Percentiles rank a stretch among this genome's conserved stretches.
Conservation (phyloP, 495 filamentous ascomycete genomes). For the Immersiella caudata region DNA sequence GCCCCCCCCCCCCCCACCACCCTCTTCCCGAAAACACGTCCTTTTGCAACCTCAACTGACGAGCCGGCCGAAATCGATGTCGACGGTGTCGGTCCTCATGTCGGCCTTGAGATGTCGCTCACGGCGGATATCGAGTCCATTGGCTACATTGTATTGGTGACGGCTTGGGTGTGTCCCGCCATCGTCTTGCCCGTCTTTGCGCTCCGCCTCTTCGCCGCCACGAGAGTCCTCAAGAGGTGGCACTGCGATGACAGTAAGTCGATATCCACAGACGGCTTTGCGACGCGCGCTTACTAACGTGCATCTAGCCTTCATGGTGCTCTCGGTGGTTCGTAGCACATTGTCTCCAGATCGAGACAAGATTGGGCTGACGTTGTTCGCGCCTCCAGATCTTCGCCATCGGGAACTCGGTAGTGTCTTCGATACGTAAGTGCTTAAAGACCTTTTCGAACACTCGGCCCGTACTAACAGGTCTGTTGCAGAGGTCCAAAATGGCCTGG, state of each 20-base stretch:
- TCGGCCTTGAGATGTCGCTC: neutral
- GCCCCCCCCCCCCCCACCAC: no score
- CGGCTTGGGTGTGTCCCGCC: neutral
- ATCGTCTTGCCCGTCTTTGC: neutral
- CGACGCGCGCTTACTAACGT: neutral
- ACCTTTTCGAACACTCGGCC: no score
- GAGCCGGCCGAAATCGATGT: conserved; percentile 20
- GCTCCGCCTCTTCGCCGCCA: neutral
- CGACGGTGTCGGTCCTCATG: no score
- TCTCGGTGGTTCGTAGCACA: neutral
- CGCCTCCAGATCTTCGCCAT: neutral
- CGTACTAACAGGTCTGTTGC: no score
- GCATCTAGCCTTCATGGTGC: neutral
- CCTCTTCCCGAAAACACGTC: no score
- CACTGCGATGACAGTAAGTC: neutral
- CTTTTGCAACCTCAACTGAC: no score
- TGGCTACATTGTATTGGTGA: neutral
- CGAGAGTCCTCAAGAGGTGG: neutral
- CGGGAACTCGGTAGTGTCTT: neutral
- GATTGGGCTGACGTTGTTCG: neutral
- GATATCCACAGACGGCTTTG: neutral
- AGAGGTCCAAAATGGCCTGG: neutral
- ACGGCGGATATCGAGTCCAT: neutral
- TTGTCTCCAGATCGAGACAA: neutral
- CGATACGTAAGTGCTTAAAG: neutral